Evolutionary conservation across 352 stramenopile genomes (phyloP).

Genomic region (Phytophthora sojae): DNA sequence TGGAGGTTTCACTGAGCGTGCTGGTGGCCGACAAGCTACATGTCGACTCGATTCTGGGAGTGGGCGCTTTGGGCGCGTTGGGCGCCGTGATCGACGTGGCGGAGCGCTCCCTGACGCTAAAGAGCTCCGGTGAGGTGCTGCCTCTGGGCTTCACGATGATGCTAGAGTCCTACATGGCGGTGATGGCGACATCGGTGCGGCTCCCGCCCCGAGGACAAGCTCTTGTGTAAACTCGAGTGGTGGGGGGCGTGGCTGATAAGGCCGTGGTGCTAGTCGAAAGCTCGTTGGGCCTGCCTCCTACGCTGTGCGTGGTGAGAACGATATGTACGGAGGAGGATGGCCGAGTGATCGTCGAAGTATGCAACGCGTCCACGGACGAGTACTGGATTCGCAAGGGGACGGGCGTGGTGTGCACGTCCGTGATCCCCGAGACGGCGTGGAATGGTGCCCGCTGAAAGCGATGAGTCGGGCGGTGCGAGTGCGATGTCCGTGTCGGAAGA

Average conservation of each 20-base stretch:
- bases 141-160: not conserved
- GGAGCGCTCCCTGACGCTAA: not conserved
- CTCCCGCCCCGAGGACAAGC: constrained; percentile 2
- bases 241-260: not conserved
- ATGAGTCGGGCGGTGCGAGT: no score
- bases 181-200: not conserved
- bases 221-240: not conserved
- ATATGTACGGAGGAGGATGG: not conserved
- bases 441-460: no score
- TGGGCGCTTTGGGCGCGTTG: no score
- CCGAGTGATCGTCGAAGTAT: not conserved
- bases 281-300: not conserved
- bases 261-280: constrained; percentile 7
- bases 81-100: constrained; percentile 10
- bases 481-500: not conserved
- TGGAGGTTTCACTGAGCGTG: no score
- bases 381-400: not conserved
- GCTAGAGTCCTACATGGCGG: not conserved
- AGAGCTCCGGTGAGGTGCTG: not conserved
- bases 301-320: not conserved
- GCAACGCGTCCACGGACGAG: constrained; percentile 10
- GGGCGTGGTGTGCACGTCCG: not conserved
- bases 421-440: not conserved
- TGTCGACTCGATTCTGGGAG: no score
- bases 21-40: no score